Base-by-base conservation (phyloP, 352 stramenopile species). In the Phytophthora sojae region DNA sequence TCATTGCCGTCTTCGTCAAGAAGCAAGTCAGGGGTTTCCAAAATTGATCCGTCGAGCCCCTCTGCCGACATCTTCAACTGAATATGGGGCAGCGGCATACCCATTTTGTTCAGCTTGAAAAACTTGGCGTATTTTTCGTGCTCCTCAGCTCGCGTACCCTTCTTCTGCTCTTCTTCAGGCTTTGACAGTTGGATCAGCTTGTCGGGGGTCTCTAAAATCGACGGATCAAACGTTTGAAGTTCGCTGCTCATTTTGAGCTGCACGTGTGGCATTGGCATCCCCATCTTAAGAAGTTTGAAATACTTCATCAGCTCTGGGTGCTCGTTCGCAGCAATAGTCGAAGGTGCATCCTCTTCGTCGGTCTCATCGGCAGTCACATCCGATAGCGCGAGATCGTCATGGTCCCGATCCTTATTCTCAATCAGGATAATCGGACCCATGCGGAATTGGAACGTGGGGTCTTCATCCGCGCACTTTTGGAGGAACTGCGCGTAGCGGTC, bases 71-170 rank as follows among this genome's bases (percentile, higher is more conserved):
- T 98, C 30, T 98, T 98, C 67, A 98, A 76, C 59, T 99, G 86
- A 58, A 98, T 94, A 54, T 97, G 95, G 4, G 86, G 75, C 62
- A 95, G 67, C 5, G 97, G 97, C 88, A 99, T 96, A 8, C 95
- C 95, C 79, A 99, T 95, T 66, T 97, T 98, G 49, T 94, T 90
- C 71, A 99, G 94, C 73, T 98, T 99, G 69, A 99, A 99, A 70
- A 98, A 99, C 61, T 95, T 95, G 2, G 71, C 76, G 75, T 83
- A 94, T 57, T 92, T 92, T 4, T 86, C 77, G 53, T 95, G 86
- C 23, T 92, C 82, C 45, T 87, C 81, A 9, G 77, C 86, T 44
- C 73, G 75, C 7, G 81, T 89, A 8, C 83, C 86, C 44, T 80
- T 71, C 44, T 76, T 75, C 26, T 81, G 57, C 19, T 78, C 64